Base-by-base conservation (phyloP, 108 stramenopile genomes). In the Conticribra weissflogii region DNA sequence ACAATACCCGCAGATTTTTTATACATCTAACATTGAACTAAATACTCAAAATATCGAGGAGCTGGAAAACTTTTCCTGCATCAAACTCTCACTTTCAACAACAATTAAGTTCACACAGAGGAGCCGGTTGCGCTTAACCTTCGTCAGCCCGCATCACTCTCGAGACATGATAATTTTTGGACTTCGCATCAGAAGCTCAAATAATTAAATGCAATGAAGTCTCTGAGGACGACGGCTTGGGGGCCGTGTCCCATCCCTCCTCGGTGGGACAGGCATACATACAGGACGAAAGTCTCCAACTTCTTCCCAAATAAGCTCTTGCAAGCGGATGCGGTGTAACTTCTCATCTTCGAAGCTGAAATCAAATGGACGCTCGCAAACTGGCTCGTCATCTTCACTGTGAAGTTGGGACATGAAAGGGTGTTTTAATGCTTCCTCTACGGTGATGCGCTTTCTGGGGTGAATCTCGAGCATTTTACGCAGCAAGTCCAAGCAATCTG, bases 241-340 rank as follows among this genome's bases (percentile, higher is more conserved):
- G 18, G 76, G 76, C 50, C 76, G 62, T 23, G 68, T 70, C 22
- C 77, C 77, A 63, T 79, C 77, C 49, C 65, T 78, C 32, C 82
- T 66, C 1, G 85, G 83, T 41, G 86, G 86, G 25, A 90, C 86
- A 3, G 90, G 91, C 9, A 93, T 66, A 52, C 89, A 89, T 9
- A 76, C 79, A 30, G 92, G 92, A 15, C 95, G 85, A 80, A 93
- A 96, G 65, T 78, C 63, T 34, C 89, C 90, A 58, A 86, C 91
- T 68, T 97, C 97, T 81, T 90, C 80, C 93, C 93, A 96, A 54
- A 96, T 96, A 1, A 94, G 72, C 69, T 92, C 90, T 74, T 94
- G 87, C 51, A 97, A 74, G 62, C 88, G 78, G 30, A 85, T 72
- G 48, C 93, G 77, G 66, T 91, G 79, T 7, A 97, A 76, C 48